Base-by-base conservation (phyloP, 306 rosid genomes). In the Echinosophora koreensis region DNA sequence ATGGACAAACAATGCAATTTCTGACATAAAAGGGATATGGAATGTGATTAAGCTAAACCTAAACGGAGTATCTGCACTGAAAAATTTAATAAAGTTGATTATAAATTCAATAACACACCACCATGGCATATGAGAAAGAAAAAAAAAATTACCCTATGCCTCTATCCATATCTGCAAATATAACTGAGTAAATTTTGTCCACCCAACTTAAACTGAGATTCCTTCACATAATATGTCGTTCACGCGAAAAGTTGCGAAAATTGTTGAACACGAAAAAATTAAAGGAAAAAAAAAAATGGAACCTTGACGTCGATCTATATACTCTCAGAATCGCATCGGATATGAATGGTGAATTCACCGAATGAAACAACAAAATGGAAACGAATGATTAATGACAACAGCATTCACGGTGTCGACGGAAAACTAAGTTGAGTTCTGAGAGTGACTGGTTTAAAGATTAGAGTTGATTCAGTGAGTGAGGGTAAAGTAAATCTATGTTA, bases 301-400 rank as follows among this genome's bases (percentile, higher is more conserved):
- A 82, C 87, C 77, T 75, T 27, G 49, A 57, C 59, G 63, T 76
- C 80, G 89, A 86, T 87, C 85, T 82, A 79, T 82, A 79, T 12
- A 74, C 80, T 84, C 84, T 86, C 89, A 85, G 71, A 71, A 81
- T 82, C 90, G 89, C 84, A 90, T 90, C 80, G 81, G 62, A 82
- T 55, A 47, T 62, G 38, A 83, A 76, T 28, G 85, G 84, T 71
- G 79, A 17, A 64, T 52, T 52, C 47, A 62, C 39, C 59, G 22
- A 68, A 51, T 3, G 50, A 51, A 69, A 56, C 30, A 9, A 1
- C 8, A 46, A 27, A 44, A 41, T 5, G 39, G 4, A 66, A 18
- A 58, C 0, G 28, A 82, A 56, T 44, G 9, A 78, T 18, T 52
- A 64, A 64, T 44, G 71, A 42, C 15, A 14, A 10, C 42, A 60